A percentile compares a stretch with the other conserved stretches of the same genome.
These are phyloP conservation scores for Oryza rufipogon DNA, from an alignment of 176 grass and related monocot genomes.

Conservation along the genomic window DNA sequence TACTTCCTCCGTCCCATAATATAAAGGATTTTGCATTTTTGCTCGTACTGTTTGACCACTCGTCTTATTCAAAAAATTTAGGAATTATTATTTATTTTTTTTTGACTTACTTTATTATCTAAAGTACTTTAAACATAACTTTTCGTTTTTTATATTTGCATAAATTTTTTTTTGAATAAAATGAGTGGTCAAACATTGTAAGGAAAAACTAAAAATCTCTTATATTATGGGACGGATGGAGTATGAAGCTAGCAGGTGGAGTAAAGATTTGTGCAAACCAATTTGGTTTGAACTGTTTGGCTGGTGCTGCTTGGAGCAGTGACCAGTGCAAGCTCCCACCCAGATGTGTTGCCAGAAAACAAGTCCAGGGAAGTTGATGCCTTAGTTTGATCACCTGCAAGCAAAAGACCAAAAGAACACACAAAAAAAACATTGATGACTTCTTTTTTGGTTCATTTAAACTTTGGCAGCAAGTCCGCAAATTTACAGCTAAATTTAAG, in stretches of 20 bases:
- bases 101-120: too few relatives aligned
- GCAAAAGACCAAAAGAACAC: not conserved
- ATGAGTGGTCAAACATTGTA: too few relatives aligned
- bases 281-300: conserved; percentile 53
- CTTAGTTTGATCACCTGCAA: conserved; percentile 59
- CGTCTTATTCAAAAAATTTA: too few relatives aligned
- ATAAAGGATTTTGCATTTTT: too few relatives aligned
- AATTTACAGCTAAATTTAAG: not conserved
- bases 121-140: too few relatives aligned
- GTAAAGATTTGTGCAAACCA: conserved; percentile 49
- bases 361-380: conserved; percentile 39
- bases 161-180: too few relatives aligned
- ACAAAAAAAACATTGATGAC: too few relatives aligned
- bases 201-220: too few relatives aligned
- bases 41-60: too few relatives aligned
- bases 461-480: not conserved
- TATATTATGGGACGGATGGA: too few relatives aligned
- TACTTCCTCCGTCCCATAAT: not conserved
- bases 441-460: not conserved
- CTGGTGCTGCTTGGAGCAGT: conserved; percentile 73
- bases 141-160: too few relatives aligned
- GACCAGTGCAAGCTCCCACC: conserved; percentile 91
- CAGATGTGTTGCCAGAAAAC: conserved; percentile 58
- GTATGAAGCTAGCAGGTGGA: not conserved
- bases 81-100: too few relatives aligned